phyloP scores from a whole-genome alignment of 352 stramenopile genomes.

The Aphanomyces invadans region DNA sequence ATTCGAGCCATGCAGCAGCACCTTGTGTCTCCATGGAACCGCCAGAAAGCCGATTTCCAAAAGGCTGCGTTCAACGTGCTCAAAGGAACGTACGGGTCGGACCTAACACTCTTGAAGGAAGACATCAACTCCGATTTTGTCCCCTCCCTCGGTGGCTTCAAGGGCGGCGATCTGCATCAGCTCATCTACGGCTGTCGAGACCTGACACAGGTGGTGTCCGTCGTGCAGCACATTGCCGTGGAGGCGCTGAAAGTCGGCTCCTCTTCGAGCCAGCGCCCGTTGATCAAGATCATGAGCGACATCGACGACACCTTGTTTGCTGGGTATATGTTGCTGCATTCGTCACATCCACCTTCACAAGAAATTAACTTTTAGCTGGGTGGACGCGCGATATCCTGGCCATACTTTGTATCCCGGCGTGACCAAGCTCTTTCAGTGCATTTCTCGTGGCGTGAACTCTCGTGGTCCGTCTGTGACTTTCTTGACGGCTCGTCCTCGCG shows the following conservation, averaged over 20 bases:
- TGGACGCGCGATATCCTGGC: slow-evolving; percentile 14
- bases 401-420: slow-evolving; percentile 54
- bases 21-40: slow-evolving; percentile 57
- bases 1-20: slow-evolving; percentile 73
- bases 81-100: slow-evolving; percentile 50
- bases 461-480: slow-evolving; percentile 61
- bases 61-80: slow-evolving; percentile 63
- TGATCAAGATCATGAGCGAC: slow-evolving; percentile 83
- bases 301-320: slow-evolving; percentile 81
- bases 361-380: slow-evolving; percentile 22
- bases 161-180: slow-evolving; percentile 67
- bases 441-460: slow-evolving; percentile 44
- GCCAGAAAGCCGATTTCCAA: slow-evolving; percentile 56
- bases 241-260: slow-evolving; percentile 63
- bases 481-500: slow-evolving; percentile 65
- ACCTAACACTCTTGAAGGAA: slow-evolving; percentile 74
- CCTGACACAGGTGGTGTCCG: slow-evolving; percentile 64
- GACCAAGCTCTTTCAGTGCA: slow-evolving; percentile 54
- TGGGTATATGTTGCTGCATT: slow-evolving; percentile 28
- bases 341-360: background rate
- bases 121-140: slow-evolving; percentile 60
- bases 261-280: slow-evolving; percentile 28
- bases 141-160: slow-evolving; percentile 28
- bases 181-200: slow-evolving; percentile 74
- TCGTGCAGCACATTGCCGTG: slow-evolving; percentile 79